Base-by-base conservation (phyloP, 176 grass and related monocot genomes). In the Chloris gayana region DNA sequence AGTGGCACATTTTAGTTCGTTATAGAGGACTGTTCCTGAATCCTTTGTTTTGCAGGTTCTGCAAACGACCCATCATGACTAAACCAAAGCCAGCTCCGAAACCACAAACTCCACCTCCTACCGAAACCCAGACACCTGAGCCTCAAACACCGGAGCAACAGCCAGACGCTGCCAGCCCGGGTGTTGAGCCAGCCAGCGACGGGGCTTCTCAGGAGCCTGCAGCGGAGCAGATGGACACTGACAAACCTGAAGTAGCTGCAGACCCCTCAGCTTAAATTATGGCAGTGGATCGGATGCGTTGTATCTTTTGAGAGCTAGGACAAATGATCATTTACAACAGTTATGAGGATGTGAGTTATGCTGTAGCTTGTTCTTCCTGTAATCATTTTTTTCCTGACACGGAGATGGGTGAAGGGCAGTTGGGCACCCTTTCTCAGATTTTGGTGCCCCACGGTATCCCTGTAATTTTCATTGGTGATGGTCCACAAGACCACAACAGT, bases 11-110 rank as follows among this genome's bases (percentile, higher is more conserved):
- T 30, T 29, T 46, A 63, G 34, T 21, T 33, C 17, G 6, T 31
- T 29, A 80, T 58, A 34, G 75, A 18, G 30, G 46, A 54, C 62
- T 72, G 25, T 45, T 60, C 13, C 18, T 26, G 12, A 74, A 83
- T 53, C 59, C 53, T 57, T n/a, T 64, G 29, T 63, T 86, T 29
- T 53, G 44, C 83, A 97, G 95, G 86, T 89, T 93, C 63, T 94
- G 95, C 81, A 98, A 88, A 61, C n/a, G n/a, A n/a, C 95, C 92
- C 2, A 98, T 98, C 42, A 94, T 98, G 95, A 94, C 86, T 5
- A 98, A 82, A 59, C 91, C 91, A 3, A 89, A 89, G 46, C 95
- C 95, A 25, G 67, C 83, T 12, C 90, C 78, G 9, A 98, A 94
- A 61, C 81, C 78, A 2, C 90, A 88, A 65, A 89, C 92, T 1